Conservation (phyloP, 371 early-diverging fungal species). For the Mortierella sp. region DNA sequence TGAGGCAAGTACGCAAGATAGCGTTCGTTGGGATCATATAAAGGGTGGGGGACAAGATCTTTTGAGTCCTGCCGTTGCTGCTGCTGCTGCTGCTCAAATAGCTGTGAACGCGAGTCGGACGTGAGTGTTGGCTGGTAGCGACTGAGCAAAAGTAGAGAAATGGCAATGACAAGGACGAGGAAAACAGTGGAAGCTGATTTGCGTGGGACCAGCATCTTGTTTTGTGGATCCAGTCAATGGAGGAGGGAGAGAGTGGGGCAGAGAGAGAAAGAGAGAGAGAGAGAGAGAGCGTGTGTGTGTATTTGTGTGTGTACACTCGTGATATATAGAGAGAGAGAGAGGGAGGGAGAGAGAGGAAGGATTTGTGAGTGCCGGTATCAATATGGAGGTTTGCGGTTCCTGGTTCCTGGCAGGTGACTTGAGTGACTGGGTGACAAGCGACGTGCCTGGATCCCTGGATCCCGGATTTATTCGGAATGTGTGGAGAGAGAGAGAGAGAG, state of each 20-base stretch:
- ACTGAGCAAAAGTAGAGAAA: conserved; percentile 7
- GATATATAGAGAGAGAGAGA: too few relatives aligned
- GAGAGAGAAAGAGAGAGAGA: neutral
- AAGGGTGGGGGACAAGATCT: conserved; percentile 26
- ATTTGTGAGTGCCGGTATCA: too few relatives aligned
- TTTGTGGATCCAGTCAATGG: conserved; percentile 7
- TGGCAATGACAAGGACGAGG: conserved; percentile 24
- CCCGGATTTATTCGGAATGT: neutral
- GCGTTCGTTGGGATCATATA: conserved; percentile 34
- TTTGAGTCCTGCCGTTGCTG: conserved; percentile 7
- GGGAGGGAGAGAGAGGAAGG: too few relatives aligned
- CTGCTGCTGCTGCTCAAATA: conserved; percentile 1
- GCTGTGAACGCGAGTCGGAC: neutral
- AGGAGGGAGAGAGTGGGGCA: neutral
- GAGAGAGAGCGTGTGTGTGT: neutral
- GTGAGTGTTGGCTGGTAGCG: conserved; percentile 1
- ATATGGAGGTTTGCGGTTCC: too few relatives aligned
- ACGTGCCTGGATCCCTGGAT: too few relatives aligned
- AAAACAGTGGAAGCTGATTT: conserved; percentile 27
- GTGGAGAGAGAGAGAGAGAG: neutral
- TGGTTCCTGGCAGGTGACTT: too few relatives aligned
- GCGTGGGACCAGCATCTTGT: conserved; percentile 30
- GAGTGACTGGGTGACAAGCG: too few relatives aligned
- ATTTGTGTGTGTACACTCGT: too few relatives aligned
- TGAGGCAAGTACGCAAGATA: conserved; percentile 69